These are phyloP conservation scores for Diatrype stigma DNA, from an alignment of 2,329 filamentous ascomycete species.

Conservation along the genomic window DNA sequence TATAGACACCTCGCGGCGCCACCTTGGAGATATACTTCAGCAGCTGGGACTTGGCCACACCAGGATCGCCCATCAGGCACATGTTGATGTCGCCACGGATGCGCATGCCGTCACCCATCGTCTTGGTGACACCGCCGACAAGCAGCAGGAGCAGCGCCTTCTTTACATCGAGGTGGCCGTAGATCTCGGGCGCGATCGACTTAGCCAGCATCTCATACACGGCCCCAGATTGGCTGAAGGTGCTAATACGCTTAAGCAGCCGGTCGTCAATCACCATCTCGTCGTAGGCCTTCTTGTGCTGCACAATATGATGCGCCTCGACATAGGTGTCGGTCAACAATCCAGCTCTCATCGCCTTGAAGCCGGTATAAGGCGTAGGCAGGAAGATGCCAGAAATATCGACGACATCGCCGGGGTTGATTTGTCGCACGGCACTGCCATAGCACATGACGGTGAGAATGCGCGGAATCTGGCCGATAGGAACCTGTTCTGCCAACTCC, in stretches of 20 bases:
- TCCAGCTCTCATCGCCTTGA: conserved; percentile 92
- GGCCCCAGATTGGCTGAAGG: conserved; percentile 79
- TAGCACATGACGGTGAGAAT: conserved; percentile 87
- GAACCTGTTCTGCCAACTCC: conserved; percentile 98
- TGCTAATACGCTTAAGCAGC: conserved; percentile 78
- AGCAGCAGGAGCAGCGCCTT: conserved; percentile 93
- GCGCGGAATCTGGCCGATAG: conserved; percentile 93
- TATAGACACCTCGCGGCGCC: conserved; percentile 85
- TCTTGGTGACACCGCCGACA: conserved; percentile 93
- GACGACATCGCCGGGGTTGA: conserved; percentile 91
- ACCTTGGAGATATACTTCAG: conserved; percentile 99
- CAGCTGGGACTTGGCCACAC: conserved; percentile 98
- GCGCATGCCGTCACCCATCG: conserved; percentile 97
- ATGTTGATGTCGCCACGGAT: conserved; percentile 99
- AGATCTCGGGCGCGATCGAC: conserved; percentile 97
- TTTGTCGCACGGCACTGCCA: conserved; percentile 76
- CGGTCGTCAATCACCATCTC: conserved; percentile 80
- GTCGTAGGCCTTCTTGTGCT: conserved; percentile 98
- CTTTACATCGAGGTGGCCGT: conserved; percentile 93
- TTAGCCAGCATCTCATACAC: conserved; percentile 94
- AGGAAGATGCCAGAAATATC: conserved; percentile 95
- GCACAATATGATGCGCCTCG: conserved; percentile 86
- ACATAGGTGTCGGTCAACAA: conserved; percentile 96
- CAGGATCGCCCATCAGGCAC: conserved; percentile 97
- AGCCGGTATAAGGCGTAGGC: conserved; percentile 97